Percentiles rank a stretch among this genome's conserved stretches.
These are phyloP conservation scores for Decorospora gaudefroyi DNA, from an alignment of 2,329 filamentous ascomycete genomes.

Conservation along the genomic window DNA sequence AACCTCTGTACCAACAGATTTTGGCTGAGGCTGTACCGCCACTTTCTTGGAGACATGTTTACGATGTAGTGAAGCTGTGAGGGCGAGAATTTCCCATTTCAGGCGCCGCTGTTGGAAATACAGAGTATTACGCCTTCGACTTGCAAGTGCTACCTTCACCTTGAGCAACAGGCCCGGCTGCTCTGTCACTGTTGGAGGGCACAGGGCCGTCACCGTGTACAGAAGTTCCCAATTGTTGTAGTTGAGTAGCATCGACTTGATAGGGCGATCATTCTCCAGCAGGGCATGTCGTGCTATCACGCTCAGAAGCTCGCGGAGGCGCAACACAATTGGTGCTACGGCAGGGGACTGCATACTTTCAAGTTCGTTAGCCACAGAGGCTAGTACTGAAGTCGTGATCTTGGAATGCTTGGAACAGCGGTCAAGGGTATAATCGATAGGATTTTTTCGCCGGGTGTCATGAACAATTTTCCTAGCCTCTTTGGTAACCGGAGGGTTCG, in stretches of 20 bases:
- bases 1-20: too few relatives aligned
- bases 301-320: slow-evolving; percentile 1
- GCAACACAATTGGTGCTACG: slow-evolving; percentile 1
- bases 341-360: slow-evolving; percentile 1
- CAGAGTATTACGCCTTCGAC: neutral
- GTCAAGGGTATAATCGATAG: neutral
- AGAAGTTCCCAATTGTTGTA: neutral
- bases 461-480: too few relatives aligned
- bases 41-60: neutral
- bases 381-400: neutral
- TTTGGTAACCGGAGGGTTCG: too few relatives aligned
- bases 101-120: neutral
- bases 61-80: too few relatives aligned
- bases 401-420: neutral
- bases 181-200: too few relatives aligned
- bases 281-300: slow-evolving; percentile 2
- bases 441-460: too few relatives aligned
- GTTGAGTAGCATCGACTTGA: too few relatives aligned
- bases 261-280: slow-evolving; percentile 1
- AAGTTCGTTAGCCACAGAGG: neutral
- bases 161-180: slow-evolving; percentile 2
- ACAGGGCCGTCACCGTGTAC: too few relatives aligned
- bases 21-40: too few relatives aligned
- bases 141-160: neutral
- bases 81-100: too few relatives aligned